A percentile compares a stretch with the other conserved stretches of the same genome.
Conservation (phyloP, 176 grass and related monocot genomes). For the Aegilops speltoides region DNA sequence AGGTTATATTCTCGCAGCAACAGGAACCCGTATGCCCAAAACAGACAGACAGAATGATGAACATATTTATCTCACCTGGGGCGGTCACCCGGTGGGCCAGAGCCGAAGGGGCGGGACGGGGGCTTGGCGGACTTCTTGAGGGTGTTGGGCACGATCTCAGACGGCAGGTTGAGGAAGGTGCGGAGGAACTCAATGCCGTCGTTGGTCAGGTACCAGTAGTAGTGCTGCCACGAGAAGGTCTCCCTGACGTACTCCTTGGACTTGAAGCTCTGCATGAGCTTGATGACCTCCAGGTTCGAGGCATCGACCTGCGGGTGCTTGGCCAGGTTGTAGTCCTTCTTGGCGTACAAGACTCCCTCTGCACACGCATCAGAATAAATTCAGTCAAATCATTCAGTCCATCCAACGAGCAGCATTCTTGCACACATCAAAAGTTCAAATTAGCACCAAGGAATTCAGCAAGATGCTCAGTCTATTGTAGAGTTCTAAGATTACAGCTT, state of each 20-base stretch:
- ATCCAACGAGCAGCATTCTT: neutral
- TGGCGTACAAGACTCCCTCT: slow-evolving; percentile 90
- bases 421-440: neutral
- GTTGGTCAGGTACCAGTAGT: slow-evolving; percentile 97
- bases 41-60: neutral
- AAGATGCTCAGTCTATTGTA: no score
- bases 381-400: neutral
- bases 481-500: no score
- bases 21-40: neutral
- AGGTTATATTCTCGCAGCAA: neutral
- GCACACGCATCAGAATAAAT: neutral
- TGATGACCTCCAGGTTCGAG: slow-evolving; percentile 82
- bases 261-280: slow-evolving; percentile 99
- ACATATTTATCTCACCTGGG: slow-evolving; percentile 42
- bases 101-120: slow-evolving; percentile 69
- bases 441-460: neutral
- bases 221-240: slow-evolving; percentile 87
- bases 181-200: slow-evolving; percentile 89
- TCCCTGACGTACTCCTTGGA: slow-evolving; percentile 93
- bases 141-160: slow-evolving; percentile 89
- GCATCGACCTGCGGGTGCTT: slow-evolving; percentile 87
- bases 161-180: slow-evolving; percentile 80
- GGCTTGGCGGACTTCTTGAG: slow-evolving; percentile 93
- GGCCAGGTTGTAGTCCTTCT: slow-evolving; percentile 94
- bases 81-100: slow-evolving; percentile 77